Evolutionary conservation across 257 asterid species (phyloP), one percentile per base, ranked within the genome.

Genomic region (Nicotiana otophora): DNA sequence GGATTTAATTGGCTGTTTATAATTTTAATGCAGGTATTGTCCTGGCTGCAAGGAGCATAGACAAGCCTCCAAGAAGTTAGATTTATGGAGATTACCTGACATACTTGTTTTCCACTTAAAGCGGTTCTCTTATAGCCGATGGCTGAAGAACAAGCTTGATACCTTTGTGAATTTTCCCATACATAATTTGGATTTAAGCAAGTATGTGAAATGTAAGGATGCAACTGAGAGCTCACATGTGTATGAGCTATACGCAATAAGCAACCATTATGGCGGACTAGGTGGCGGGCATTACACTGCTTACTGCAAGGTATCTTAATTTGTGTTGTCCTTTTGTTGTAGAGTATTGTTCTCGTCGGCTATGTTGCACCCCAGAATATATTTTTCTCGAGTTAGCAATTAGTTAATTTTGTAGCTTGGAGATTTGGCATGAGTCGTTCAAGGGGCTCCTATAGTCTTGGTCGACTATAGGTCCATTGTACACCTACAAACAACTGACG

Each of bases 281-380:
- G 98, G 98, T 67, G 98, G 98, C 0, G 98, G 99, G 10, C 98
- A 94, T 86, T 96, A 96, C 86, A 90, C 98, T 53, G 98, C 99
- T 53, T 94, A 96, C 81, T 93, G 98, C 89, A 94, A 94, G 98
- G 99, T 94, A 92, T 85, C 16, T 28, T 51, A 75, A 51, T 75
- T 51, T 26, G 28, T 75, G 46, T 26, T 75, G 63, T 51, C 60
- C 80, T 75, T 48, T 74, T 15, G 15, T 26, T 51, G 62, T 3
- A 17, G 76, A 68, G 63, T 51, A 75, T 15, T 17, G 62, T 57
- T 23, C 23, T 57, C 1, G 23, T 57, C 4, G 9, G 20, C 62
- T 57, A 57, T 17, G 14, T 51, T 51, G 26, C 63, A 15, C 8
- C 16, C 80, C 16, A 26, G 80, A 48, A 26, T 74, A 46, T 74